phyloP scores from a whole-genome alignment of 495 filamentous ascomycete genomes.

The Penicillium chermesinum region DNA sequence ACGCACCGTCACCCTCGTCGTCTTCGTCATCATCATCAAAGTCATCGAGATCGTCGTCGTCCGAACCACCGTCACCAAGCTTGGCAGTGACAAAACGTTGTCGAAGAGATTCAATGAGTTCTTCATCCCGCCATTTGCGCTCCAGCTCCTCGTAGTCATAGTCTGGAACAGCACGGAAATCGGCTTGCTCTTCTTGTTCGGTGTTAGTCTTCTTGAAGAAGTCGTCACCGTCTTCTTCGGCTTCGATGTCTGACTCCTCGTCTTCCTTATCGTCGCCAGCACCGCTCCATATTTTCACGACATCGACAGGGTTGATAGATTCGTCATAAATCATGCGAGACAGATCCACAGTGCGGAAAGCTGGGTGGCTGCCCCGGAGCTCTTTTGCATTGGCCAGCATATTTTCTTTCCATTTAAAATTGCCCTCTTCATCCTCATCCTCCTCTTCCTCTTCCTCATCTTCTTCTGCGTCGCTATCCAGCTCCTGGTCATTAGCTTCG shows the following conservation, averaged over 20 bases:
- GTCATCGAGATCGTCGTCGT: constrained; percentile 45
- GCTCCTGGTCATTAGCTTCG: constrained; percentile 55
- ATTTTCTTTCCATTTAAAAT: constrained; percentile 77
- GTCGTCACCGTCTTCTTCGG: constrained; percentile 66
- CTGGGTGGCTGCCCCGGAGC: constrained; percentile 61
- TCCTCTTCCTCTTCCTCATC: constrained; percentile 55
- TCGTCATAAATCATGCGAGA: constrained; percentile 86
- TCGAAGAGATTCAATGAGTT: constrained; percentile 68
- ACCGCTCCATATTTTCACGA: constrained; percentile 73
- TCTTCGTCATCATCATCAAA: constrained; percentile 45
- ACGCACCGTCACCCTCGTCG: constrained; percentile 81
- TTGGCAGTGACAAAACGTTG: constrained; percentile 68
- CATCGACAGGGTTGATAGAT: constrained; percentile 66
- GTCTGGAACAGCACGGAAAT: constrained; percentile 71
- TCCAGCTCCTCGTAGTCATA: constrained; percentile 79
- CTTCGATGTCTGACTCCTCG: constrained; percentile 41
- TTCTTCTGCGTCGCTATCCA: constrained; percentile 56
- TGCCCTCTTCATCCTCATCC: constrained; percentile 59
- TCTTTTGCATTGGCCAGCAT: constrained; percentile 69
- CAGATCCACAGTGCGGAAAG: constrained; percentile 72
- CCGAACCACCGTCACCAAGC: constrained; percentile 44
- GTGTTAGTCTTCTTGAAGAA: constrained; percentile 76
- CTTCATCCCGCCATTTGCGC: constrained; percentile 75
- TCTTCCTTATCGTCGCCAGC: constrained; percentile 36
- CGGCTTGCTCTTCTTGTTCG: constrained; percentile 56